Evolutionary conservation across 805 yeast genomes (phyloP), one percentile per base, ranked within the genome.

Genomic region (Suhomyces tanzawaensis): DNA sequence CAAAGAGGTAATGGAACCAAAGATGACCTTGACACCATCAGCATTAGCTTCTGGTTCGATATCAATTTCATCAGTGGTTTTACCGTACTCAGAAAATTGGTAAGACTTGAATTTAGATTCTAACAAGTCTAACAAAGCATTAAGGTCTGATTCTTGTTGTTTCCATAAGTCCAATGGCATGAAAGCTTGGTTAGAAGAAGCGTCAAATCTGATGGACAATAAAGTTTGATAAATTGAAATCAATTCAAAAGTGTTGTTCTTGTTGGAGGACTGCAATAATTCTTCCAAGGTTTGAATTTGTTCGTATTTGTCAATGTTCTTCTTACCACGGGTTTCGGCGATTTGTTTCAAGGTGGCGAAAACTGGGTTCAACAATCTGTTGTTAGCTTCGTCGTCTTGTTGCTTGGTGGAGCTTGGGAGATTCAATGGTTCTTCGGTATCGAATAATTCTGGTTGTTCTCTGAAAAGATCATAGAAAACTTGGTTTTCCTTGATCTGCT

Each of bases 321-420:
- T 91, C 74, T 90, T 90, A 72, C 99, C 99, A 69, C 99, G 82
- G 34, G 89, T 74, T 64, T 93, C 98, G 43, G 85, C 69, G 40
- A 93, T 81, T 38, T 79, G 64, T 59, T 82, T 77, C 59, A 93
- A 73, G 24, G 85, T 78, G 40, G 80, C 70, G 70, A 90, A 88
- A 40, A 89, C 80, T 14, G 73, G 64, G 42, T 69, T 55, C 49
- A 65, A 54, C 28, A 48, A 50, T 48, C 69, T 68, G 26, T 68
- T 65, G 8, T 62, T 55, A 25, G 70, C 60, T 43, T 56, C 65
- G n/a, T 53, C 61, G 36, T 63, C 58, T 15, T 39, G 43, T 19
- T 25, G 18, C 18, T 26, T 41, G 12, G 15, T 17, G 7, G 16
- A 7, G 27, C 26, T 25, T 17, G 24, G 21, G 21, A 41, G 34